Evolutionary conservation across 2,329 filamentous ascomycete genomes (phyloP).

Genomic region (Purpureocillium lavendulum): DNA sequence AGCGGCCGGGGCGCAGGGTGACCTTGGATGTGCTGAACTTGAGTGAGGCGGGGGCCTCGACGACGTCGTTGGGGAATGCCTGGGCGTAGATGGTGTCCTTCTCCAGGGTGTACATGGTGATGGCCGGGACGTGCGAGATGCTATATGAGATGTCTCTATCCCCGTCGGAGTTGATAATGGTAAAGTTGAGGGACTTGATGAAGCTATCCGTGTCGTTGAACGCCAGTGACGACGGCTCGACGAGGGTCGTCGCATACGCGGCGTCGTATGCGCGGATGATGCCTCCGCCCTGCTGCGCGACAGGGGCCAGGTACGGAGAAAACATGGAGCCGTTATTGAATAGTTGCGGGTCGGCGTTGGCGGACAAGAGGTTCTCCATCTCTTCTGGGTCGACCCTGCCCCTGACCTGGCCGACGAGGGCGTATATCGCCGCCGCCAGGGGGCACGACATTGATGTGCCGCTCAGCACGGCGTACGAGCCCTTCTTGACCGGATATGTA

Average conservation of each 20-base stretch:
- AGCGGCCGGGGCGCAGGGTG: background rate
- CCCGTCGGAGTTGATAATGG: constrained; percentile 45
- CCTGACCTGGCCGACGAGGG: constrained; percentile 31
- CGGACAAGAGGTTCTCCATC: constrained; percentile 33
- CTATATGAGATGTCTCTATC: constrained; percentile 35
- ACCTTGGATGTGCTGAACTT: background rate
- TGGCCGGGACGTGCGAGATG: constrained; percentile 35
- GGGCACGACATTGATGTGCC: constrained; percentile 41
- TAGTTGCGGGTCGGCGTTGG: constrained; percentile 28
- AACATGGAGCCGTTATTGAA: constrained; percentile 29
- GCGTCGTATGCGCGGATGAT: constrained; percentile 42
- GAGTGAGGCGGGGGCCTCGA: constrained; percentile 23
- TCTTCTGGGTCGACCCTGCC: constrained; percentile 33
- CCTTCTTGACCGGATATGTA: constrained; percentile 31
- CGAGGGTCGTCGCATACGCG: constrained; percentile 38
- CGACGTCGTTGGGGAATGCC: constrained; percentile 29
- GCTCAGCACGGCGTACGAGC: constrained; percentile 29
- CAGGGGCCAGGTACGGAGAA: constrained; percentile 33
- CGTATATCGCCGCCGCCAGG: constrained; percentile 27
- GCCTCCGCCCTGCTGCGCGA: constrained; percentile 44
- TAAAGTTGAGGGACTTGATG: constrained; percentile 34
- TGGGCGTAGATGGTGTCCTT: constrained; percentile 21
- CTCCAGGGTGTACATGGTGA: constrained; percentile 40
- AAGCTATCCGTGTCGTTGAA: constrained; percentile 54
- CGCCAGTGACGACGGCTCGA: constrained; percentile 42